phyloP scores from a whole-genome alignment of 2,329 filamentous ascomycete species.

The Fusarium sp. region DNA sequence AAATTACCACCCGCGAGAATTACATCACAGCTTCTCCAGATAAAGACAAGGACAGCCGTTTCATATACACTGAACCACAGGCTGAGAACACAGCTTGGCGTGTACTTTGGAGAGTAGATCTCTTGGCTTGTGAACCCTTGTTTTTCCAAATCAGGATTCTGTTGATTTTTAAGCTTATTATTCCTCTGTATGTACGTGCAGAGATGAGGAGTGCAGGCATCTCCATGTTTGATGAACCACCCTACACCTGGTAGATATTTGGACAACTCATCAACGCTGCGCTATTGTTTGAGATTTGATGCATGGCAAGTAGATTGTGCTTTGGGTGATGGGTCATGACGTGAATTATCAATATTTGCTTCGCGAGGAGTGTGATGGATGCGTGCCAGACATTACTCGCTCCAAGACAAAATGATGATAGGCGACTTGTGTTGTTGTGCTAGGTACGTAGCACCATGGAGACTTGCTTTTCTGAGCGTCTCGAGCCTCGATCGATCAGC shows the following conservation, averaged over 20 bases:
- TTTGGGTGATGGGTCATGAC: rapidly evolving
- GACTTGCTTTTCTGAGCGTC: neutral
- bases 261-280: neutral
- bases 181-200: neutral
- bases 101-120: neutral
- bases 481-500: neutral
- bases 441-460: neutral
- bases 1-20: neutral
- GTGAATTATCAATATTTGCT: too few species aligned
- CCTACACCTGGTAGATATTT: neutral
- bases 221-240: neutral
- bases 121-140: neutral
- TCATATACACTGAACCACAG: neutral
- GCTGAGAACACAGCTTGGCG: neutral
- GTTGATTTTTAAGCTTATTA: constrained; percentile 3
- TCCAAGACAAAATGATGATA: neutral
- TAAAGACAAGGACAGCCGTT: neutral
- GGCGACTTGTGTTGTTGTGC: neutral
- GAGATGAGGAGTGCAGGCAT: neutral
- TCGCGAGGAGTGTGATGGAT: neutral
- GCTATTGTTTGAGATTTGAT: neutral
- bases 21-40: constrained; percentile 3
- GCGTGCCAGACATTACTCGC: neutral
- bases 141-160: neutral
- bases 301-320: too few species aligned